Evolutionary conservation across 2,329 filamentous ascomycete genomes (phyloP).

Genomic region (Metarhizium guizhouense): DNA sequence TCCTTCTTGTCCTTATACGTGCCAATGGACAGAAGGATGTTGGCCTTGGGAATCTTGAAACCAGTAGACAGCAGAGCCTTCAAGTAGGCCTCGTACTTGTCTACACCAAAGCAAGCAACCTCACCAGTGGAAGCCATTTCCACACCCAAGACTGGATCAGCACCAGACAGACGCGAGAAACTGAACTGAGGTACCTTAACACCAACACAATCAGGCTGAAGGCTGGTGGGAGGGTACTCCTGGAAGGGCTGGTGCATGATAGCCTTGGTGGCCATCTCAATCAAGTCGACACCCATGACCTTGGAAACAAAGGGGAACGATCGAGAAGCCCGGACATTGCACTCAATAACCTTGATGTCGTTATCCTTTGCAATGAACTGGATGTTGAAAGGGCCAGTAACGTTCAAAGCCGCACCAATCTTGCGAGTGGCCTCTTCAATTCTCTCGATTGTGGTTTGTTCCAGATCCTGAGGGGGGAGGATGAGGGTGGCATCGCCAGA

Average conservation of each 20-base stretch:
- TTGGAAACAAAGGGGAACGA: constrained; percentile 99
- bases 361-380: constrained; percentile 99
- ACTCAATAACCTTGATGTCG: constrained; percentile 99
- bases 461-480: constrained; percentile 86
- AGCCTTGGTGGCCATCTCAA: constrained; percentile 97
- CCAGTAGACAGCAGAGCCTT: constrained; percentile 94
- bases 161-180: constrained; percentile 92
- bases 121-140: constrained; percentile 99
- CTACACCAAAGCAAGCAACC: constrained; percentile 89
- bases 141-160: constrained; percentile 91
- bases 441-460: constrained; percentile 75
- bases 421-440: constrained; percentile 94
- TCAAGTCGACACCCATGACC: constrained; percentile 94
- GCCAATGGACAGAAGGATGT: constrained; percentile 90
- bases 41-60: constrained; percentile 92
- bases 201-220: constrained; percentile 77
- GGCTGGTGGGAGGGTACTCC: constrained; percentile 69
- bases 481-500: constrained; percentile 96
- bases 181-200: constrained; percentile 99
- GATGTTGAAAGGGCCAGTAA: constrained; percentile 96
- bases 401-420: constrained; percentile 87
- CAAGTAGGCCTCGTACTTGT: constrained; percentile 96
- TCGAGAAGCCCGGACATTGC: constrained; percentile 90
- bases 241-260: constrained; percentile 79
- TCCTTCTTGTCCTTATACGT: constrained; percentile 98